Percentiles rank a stretch among this genome's conserved stretches.
phyloP scores from a whole-genome alignment of 2,329 filamentous ascomycete species.

The Albifimbria verrucaria region DNA sequence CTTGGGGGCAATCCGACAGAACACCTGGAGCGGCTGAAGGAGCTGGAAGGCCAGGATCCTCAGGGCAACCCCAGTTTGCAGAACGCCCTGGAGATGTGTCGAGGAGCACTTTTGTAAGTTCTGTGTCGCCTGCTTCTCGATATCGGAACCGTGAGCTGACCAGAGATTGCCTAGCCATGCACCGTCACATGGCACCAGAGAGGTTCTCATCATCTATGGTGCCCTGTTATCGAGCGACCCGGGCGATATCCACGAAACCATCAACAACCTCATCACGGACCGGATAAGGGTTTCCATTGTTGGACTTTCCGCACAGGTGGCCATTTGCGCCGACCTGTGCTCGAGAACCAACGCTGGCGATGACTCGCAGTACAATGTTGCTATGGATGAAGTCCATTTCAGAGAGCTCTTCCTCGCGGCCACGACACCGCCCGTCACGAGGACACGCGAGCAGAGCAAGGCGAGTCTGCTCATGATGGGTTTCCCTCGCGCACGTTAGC shows the following conservation, averaged over 20 bases:
- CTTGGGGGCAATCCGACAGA: conserved; percentile 89
- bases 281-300: conserved; percentile 86
- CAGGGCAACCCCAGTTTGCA: conserved; percentile 79
- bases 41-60: conserved; percentile 62
- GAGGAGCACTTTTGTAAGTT: conserved; percentile 83
- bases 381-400: conserved; percentile 73
- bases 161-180: conserved; percentile 60
- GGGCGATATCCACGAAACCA: conserved; percentile 91
- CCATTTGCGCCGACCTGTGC: conserved; percentile 88
- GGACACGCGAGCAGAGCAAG: conserved; percentile 56
- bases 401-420: conserved; percentile 82
- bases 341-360: conserved; percentile 82
- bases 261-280: conserved; percentile 73
- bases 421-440: conserved; percentile 85
- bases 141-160: conserved; percentile 10
- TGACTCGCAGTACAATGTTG: conserved; percentile 73
- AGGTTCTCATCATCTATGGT: conserved; percentile 89
- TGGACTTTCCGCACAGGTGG: conserved; percentile 85
- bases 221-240: conserved; percentile 88
- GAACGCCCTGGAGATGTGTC: conserved; percentile 93
- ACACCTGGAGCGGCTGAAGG: conserved; percentile 74
- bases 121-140: no score
- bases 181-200: conserved; percentile 87
- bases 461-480: conserved; percentile 91
- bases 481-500: conserved; percentile 86